A percentile compares a stretch with the other conserved stretches of the same genome.
phyloP scores from a whole-genome alignment of 2,329 filamentous ascomycete species.

The Cladosporium sp. region DNA sequence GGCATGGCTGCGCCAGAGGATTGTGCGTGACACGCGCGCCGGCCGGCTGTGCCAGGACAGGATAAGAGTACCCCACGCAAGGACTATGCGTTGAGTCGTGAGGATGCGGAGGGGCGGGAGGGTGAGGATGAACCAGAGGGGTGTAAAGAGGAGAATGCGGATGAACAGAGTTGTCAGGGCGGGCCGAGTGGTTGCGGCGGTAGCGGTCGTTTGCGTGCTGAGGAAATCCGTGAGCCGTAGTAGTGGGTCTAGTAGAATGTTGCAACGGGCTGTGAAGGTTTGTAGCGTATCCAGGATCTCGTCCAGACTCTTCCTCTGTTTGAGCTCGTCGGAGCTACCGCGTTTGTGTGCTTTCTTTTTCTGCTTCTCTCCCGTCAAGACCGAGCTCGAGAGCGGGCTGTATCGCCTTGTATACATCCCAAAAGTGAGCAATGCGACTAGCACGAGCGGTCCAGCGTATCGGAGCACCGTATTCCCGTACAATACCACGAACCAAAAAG shows the following conservation, averaged over 20 bases:
- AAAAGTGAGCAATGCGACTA: constrained; percentile 71
- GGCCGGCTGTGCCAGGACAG: constrained; percentile 90
- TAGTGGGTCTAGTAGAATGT: constrained; percentile 83
- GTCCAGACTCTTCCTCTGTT: constrained; percentile 79
- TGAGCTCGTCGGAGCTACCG: constrained; percentile 37
- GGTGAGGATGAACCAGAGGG: constrained; percentile 78
- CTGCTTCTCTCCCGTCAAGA: constrained; percentile 60
- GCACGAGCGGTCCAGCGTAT: constrained; percentile 73
- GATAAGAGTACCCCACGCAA: constrained; percentile 79
- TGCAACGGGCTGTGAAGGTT: constrained; percentile 84
- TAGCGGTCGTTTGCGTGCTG: constrained; percentile 74
- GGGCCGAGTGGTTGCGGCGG: constrained; percentile 82
- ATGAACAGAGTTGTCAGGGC: constrained; percentile 86
- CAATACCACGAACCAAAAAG: constrained; percentile 78
- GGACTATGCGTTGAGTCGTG: constrained; percentile 74
- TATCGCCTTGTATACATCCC: constrained; percentile 91
- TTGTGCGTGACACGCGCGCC: constrained; percentile 73
- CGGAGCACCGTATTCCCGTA: constrained; percentile 82
- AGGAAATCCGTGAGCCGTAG: constrained; percentile 87
- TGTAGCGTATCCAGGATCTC: constrained; percentile 94
- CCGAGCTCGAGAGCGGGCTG: constrained; percentile 81
- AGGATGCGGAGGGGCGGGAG: constrained; percentile 78
- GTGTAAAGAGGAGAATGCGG: constrained; percentile 79
- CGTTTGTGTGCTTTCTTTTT: constrained; percentile 34
- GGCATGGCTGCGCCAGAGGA: constrained; percentile 81